Evolutionary conservation across 1,139 yeast species (phyloP).

Genomic region (Blastobotrys apis): DNA sequence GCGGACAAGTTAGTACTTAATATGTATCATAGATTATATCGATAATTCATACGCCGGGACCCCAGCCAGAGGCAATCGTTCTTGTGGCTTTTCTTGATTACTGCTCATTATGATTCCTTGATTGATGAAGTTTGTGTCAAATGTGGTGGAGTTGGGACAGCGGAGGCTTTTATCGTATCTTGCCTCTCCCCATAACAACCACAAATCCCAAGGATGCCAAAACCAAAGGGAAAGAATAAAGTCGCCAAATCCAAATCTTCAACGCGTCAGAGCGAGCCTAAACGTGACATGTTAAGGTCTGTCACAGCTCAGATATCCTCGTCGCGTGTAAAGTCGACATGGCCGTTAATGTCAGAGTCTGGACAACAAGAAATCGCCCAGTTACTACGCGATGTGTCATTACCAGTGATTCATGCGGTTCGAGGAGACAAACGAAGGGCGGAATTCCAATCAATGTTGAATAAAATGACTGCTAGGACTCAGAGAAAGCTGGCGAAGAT

Average conservation of each 20-base stretch:
- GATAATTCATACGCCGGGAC: not conserved
- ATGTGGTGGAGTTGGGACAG: no score
- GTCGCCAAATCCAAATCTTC: not conserved
- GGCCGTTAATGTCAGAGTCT: conserved; percentile 22
- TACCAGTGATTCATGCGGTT: conserved; percentile 21
- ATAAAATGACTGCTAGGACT: conserved; percentile 10
- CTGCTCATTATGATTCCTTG: no score
- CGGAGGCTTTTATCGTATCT: no score
- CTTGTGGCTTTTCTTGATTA: no score
- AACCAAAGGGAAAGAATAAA: not conserved
- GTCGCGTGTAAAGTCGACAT: conserved; percentile 18
- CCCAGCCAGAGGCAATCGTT: conserved; percentile 7
- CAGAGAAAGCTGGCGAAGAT: conserved; percentile 17
- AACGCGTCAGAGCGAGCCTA: no score
- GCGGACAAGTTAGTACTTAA: no score
- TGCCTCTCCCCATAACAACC: no score
- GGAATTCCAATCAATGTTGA: conserved; percentile 18
- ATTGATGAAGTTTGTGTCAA: no score
- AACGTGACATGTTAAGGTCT: conserved; percentile 9
- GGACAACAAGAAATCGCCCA: conserved; percentile 20
- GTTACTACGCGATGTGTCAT: conserved; percentile 18
- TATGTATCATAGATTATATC: not conserved
- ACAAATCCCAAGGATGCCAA: no score
- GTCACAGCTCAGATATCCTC: conserved; percentile 14
- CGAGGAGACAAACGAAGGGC: conserved; percentile 18